Conservation (phyloP, 495 filamentous ascomycete species). For the Neurospora tetraspora region DNA sequence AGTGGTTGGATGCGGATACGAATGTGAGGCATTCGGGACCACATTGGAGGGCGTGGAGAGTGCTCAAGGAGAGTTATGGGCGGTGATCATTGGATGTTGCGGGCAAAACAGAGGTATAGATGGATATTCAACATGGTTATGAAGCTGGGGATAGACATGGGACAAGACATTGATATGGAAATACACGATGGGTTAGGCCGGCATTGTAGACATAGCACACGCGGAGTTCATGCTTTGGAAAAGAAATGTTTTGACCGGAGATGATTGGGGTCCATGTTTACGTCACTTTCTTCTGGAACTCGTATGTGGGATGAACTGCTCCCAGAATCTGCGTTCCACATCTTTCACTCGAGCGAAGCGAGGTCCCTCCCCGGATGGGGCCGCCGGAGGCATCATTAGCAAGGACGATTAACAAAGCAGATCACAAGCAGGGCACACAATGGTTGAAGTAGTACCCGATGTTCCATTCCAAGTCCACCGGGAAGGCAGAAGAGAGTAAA, state of each 20-base stretch:
- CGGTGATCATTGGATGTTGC: not conserved
- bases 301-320: not conserved
- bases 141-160: not conserved
- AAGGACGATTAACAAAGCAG: not conserved
- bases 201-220: not conserved
- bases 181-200: not conserved
- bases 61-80: conserved; percentile 1
- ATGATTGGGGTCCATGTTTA: not conserved
- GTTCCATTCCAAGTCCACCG: not conserved
- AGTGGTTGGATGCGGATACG: conserved; percentile 2
- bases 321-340: not conserved
- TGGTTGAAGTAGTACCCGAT: not conserved
- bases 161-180: not conserved
- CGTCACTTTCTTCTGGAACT: not conserved
- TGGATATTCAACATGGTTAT: not conserved
- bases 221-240: not conserved
- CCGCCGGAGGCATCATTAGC: not conserved
- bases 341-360: not conserved
- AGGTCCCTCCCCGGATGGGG: not conserved
- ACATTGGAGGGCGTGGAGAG: not conserved
- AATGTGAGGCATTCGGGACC: conserved; percentile 3
- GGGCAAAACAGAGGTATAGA: not conserved
- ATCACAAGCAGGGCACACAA: not conserved
- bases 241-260: not conserved
- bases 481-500: not conserved